Evolutionary conservation across 331 rosid genomes (phyloP), one percentile per base, ranked within the genome.

Genomic region (Malus hybrid): DNA sequence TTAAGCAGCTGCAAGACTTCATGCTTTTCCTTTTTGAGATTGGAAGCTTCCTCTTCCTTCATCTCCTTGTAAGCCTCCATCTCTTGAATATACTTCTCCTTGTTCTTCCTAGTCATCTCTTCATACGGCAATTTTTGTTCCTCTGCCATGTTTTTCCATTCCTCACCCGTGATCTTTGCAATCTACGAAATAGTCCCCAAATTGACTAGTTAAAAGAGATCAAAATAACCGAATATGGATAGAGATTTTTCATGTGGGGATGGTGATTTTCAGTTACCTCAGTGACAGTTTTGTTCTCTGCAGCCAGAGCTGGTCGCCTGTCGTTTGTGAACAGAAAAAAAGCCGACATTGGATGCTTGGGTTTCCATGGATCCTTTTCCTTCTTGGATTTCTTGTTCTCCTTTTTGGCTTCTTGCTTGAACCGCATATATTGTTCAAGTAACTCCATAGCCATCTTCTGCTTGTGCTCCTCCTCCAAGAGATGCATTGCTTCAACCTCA

Each of bases 301-400:
- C 89, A 55, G 66, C 65, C 62, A 94, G 83, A 56, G 89, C 86
- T 3, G 93, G 77, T 26, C 97, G 79, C 80, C 96, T 88, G 70
- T 87, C 97, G 26, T 86, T 92, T 24, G 96, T 79, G 82, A 78
- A 94, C 72, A 94, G 29, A 80, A 92, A 85, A 84, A 85, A 94
- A 3, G 93, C 89, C 30, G 99, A 90, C 87, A 90, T 39, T 9
- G 99, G 97, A 0, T 94, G 97, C 84, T 92, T 94, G 44, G 99
- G 99, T 70, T 90, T 94, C 96, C 83, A 73, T 19, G 97, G 97
- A 79, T 94, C 97, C 85, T 83, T 94, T 62, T 86, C 97, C 75
- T 92, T 94, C 89, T 84, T 87, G 36, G 71, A 89, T 80, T 88
- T 91, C 86, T 90, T 92, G 75, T 11, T 52, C 44, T 90, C 88